phyloP scores from a whole-genome alignment of 345 rosid species.

The Jatropha curcas region DNA sequence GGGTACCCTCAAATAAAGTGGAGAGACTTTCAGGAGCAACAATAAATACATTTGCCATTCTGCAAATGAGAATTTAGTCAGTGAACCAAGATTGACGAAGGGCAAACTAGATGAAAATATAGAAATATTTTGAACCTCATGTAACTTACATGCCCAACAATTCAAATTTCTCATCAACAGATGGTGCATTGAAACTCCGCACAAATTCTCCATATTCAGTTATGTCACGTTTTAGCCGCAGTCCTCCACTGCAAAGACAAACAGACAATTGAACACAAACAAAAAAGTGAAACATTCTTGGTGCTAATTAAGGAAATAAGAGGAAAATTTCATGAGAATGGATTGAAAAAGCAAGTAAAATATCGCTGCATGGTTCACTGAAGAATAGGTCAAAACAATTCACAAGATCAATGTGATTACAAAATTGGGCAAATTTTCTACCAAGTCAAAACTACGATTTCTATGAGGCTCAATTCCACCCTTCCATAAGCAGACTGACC shows the following conservation, averaged over 20 bases:
- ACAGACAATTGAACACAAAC: conserved; percentile 13
- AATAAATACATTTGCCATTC: conserved; percentile 91
- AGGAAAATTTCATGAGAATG: conserved; percentile 7
- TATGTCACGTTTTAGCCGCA: conserved; percentile 94
- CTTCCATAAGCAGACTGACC: not conserved
- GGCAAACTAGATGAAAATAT: not conserved
- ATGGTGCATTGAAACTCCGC: conserved; percentile 78
- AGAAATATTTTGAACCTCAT: not conserved
- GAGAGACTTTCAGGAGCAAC: conserved; percentile 98
- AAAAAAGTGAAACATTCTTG: conserved; percentile 7
- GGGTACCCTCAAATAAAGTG: conserved; percentile 88
- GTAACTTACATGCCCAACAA: conserved; percentile 79
- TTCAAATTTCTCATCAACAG: conserved; percentile 96
- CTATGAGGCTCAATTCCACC: not conserved
- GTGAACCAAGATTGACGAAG: not conserved
- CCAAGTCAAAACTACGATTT: not conserved
- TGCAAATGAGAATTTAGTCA: conserved; percentile 36
- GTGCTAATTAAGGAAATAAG: not conserved
- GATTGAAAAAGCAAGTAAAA: conserved; percentile 49
- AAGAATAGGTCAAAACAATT: not conserved
- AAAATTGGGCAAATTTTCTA: not conserved
- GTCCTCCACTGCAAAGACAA: conserved; percentile 70
- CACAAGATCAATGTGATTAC: not conserved
- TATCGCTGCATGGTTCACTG: not conserved
- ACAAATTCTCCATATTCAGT: conserved; percentile 88